Evolutionary conservation across 164 flowering plant genomes (phyloP).

Genomic region (Chimonanthus praecox): DNA sequence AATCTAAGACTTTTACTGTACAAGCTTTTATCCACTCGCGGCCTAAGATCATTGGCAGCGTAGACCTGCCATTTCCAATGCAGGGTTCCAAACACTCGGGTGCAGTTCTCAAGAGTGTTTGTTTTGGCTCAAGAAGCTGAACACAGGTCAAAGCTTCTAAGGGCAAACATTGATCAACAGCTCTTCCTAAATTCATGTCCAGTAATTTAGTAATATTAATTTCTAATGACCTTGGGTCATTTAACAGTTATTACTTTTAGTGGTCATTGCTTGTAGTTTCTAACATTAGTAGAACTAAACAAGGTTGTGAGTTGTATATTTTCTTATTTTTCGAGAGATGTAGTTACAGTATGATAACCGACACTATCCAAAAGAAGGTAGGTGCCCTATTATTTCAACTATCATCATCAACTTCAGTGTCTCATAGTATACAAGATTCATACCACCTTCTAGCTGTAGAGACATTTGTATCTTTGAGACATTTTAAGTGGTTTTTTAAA

Average conservation of each 20-base stretch:
- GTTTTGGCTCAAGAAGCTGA: slow-evolving; percentile 38
- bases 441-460: background rate
- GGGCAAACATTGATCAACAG: background rate
- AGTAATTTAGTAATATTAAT: background rate
- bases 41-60: slow-evolving; percentile 24
- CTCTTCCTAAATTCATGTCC: slow-evolving; percentile 1
- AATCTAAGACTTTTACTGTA: slow-evolving; percentile 32
- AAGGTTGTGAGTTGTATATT: background rate
- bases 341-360: background rate
- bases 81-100: slow-evolving; percentile 21
- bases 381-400: background rate
- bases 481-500: background rate
- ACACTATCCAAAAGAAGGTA: background rate
- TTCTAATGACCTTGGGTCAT: no score
- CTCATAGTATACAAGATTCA: background rate
- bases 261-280: background rate
- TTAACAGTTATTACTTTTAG: background rate
- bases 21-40: slow-evolving; percentile 26
- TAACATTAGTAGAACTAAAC: background rate
- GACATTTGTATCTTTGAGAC: background rate
- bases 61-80: slow-evolving; percentile 22
- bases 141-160: slow-evolving; percentile 30
- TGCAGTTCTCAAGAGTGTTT: slow-evolving; percentile 26
- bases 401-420: background rate
- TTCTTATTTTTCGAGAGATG: background rate